Evolutionary conservation across 2,329 filamentous ascomycete species (phyloP), one percentile per base, ranked within the genome.

Genomic region (Botryotinia calthae): DNA sequence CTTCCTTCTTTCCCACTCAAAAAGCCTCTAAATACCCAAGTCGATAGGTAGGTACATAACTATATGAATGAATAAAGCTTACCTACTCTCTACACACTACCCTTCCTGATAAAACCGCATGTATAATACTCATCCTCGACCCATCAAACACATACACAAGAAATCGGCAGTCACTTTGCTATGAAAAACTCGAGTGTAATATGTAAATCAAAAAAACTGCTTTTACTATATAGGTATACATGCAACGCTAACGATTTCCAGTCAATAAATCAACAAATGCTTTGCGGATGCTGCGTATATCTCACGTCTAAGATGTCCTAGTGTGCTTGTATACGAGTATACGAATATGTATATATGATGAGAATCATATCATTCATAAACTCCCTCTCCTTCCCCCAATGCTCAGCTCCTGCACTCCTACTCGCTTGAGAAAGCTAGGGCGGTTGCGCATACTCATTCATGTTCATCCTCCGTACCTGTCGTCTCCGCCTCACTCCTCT

Each of bases 391-490:
- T 20, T 46, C 44, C 9, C 22, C 14, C 31, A 40, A 28, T 46
- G 44, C 25, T 22, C 31, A 46, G 40, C 46, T 16, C 25, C 31
- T 54, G 20, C 46, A 28, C 54, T 34, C 22, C n/a, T 12, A 40
- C 46, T 54, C 25, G 64, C 46, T 14, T 40, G 12, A 20, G 44
- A 9, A 51, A 40, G 14, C 16, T 8, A 18, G 16, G 51, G 12
- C 46, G n/a, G 20, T 14, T 22, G 34, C 25, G 46, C 34, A 65
- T 25, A n/a, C 44, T 56, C 64, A 46, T 9, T 63, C 61, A 44
- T 63, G 59, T 40, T 80, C 79, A 77, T 81, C 79, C 62, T 79
- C 79, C 8, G 76, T 78, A 6, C 75, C 77, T 20, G 76, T 77
- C 20, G 73, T 74, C 59, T 79, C 79, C 10, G 77, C 76, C 69